Evolutionary conservation across 1,284 basidiomycete genomes (phyloP).

Genomic region (Apiotrichum montevideense): DNA sequence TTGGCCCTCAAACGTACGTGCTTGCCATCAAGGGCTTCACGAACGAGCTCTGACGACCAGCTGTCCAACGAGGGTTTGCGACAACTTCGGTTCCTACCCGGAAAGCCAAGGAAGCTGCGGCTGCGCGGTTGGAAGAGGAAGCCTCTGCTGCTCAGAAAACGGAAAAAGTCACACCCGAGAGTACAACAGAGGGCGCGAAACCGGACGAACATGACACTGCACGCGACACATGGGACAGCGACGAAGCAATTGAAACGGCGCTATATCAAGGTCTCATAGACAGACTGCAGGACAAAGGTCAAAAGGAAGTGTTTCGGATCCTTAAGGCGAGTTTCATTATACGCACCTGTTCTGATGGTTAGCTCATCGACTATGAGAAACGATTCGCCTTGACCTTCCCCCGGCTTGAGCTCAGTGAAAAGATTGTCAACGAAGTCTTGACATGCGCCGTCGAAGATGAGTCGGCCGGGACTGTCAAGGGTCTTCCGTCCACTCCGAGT

Average conservation of each 20-base stretch:
- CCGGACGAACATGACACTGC: background rate
- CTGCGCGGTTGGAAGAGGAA: slow-evolving; percentile 39
- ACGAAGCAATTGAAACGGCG: slow-evolving; percentile 24
- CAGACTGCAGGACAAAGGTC: slow-evolving; percentile 75
- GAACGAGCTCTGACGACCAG: slow-evolving; percentile 6
- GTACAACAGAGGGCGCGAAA: background rate
- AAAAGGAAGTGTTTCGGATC: slow-evolving; percentile 75
- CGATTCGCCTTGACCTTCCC: slow-evolving; percentile 65
- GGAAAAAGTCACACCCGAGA: background rate
- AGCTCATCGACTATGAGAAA: slow-evolving; percentile 80
- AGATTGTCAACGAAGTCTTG: slow-evolving; percentile 59
- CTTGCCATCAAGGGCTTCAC: slow-evolving; percentile 15
- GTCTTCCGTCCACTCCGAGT: background rate
- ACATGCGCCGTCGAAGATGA: slow-evolving; percentile 32
- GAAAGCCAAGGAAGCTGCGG: slow-evolving; percentile 55
- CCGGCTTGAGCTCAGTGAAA: slow-evolving; percentile 59
- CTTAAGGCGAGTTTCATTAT: slow-evolving; percentile 49
- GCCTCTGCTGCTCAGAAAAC: slow-evolving; percentile 1
- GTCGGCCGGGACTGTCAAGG: slow-evolving; percentile 18
- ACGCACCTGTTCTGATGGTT: too few species aligned
- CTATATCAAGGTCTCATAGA: slow-evolving; percentile 57
- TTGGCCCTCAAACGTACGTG: slow-evolving; percentile 67
- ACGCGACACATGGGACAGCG: slow-evolving; percentile 33
- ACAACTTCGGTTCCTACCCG: slow-evolving; percentile 73
- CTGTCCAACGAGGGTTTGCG: slow-evolving; percentile 60